These are phyloP conservation scores for Macrophomina phaseolina DNA, from an alignment of 2,329 filamentous ascomycete genomes.

Conservation along the genomic window DNA sequence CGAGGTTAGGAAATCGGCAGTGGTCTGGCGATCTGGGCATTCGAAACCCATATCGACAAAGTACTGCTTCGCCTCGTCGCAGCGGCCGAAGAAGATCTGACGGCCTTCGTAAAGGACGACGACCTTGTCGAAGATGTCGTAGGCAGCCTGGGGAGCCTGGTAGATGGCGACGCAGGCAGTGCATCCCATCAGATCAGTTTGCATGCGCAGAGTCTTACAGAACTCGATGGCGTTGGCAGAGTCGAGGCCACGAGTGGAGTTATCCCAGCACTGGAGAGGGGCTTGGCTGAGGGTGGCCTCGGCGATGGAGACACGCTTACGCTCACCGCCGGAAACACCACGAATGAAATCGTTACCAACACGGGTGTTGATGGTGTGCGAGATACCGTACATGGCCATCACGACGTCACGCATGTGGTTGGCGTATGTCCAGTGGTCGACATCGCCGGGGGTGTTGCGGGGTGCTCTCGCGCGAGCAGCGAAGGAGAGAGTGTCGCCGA, in stretches of 20 bases:
- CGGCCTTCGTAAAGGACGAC: constrained; percentile 67
- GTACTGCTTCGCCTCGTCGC: constrained; percentile 66
- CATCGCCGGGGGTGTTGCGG: constrained; percentile 61
- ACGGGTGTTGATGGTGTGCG: constrained; percentile 71
- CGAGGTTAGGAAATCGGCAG: constrained; percentile 75
- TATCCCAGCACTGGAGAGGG: constrained; percentile 72
- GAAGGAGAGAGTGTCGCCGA: constrained; percentile 78
- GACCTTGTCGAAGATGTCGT: constrained; percentile 72
- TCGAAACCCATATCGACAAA: constrained; percentile 72
- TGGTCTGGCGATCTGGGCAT: constrained; percentile 70
- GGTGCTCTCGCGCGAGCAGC: constrained; percentile 73
- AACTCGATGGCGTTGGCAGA: constrained; percentile 74
- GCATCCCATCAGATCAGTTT: constrained; percentile 66
- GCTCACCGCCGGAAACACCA: constrained; percentile 73
- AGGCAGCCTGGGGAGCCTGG: constrained; percentile 70
- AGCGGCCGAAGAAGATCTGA: constrained; percentile 71
- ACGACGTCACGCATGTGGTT: constrained; percentile 70
- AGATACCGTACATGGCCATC: constrained; percentile 77
- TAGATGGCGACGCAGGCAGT: constrained; percentile 72
- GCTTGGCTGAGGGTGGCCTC: constrained; percentile 70
- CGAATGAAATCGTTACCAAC: constrained; percentile 76
- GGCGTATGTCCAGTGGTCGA: constrained; percentile 61
- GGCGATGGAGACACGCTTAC: constrained; percentile 77
- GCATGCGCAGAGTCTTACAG: constrained; percentile 66
- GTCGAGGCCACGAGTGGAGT: constrained; percentile 72